Evolutionary conservation across 176 grass and related monocot species (phyloP), one percentile per base, ranked within the genome.

Genomic region (Phoenix roebelenii): DNA sequence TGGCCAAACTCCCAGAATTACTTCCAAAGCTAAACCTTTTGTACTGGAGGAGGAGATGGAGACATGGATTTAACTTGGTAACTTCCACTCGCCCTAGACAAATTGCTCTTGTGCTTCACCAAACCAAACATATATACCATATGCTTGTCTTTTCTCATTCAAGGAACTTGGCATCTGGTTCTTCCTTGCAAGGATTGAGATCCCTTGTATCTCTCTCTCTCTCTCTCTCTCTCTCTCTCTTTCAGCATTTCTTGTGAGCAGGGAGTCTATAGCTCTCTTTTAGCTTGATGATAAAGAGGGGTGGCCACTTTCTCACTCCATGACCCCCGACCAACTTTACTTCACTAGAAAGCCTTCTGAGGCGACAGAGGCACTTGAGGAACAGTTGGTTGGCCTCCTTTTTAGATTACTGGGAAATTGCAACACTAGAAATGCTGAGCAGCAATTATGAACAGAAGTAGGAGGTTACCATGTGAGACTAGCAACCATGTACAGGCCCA

Each of bases 311-410:
- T 62, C 70, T 72, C 60, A 83, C 82, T 79, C 79, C 48, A 71
- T 85, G 82, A 83, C 75, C 56, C 57, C 79, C 57, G 58, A 74
- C 82, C 82, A 80, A 90, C 87, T 80, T 85, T 90, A 77, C 87
- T 90, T 90, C 63, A 77, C 63, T 48, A 59, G 60, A 15, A 90
- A 90, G 87, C 68, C 64, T 83, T 80, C 60, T 69, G 68, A 77
- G 72, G 68, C 25, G 48, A 60, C 51, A 57, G 52, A 62, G 62
- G 58, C 64, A 75, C 74, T 69, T 61, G 66, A 76, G 55, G 52
- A 49, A 23, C 52, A 76, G 55, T 62, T 52, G 51, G 59, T 23
- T 63, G 50, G 59, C 23, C 16, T 59, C 50, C 19, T 48, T 48
- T 63, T 55, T 18, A 55, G 17, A 25, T 48, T 29, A 15, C 32